Evolutionary conservation across 352 stramenopile genomes (phyloP), one percentile per base, ranked within the genome.

Genomic region (Globisporangium cystogenes): DNA sequence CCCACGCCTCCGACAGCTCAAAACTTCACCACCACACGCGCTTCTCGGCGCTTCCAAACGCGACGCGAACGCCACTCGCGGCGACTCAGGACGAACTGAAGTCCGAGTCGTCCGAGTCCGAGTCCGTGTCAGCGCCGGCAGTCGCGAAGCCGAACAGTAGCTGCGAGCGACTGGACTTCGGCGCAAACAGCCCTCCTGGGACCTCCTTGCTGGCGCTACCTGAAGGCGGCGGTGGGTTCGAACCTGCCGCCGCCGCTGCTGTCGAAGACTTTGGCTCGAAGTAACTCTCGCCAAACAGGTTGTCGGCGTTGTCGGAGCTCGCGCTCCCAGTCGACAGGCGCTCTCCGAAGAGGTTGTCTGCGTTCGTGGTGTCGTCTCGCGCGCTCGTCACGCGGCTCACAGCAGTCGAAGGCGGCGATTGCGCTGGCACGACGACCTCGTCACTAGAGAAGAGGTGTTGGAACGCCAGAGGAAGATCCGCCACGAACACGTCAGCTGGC

Each of bases 91-190:
- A 37, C 4, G 55, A 56, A 24, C 55, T 72, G 49, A 85, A 80
- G 31, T 75, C 74, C 39, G 70, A 79, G 33, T 84, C 71, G 18
- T 74, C 59, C 52, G 68, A 78, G 55, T 82, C 72, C 27, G 70
- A 88, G 45, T 79, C 55, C 16, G 49, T 44, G 49, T 76, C 72
- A 8, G 64, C 74, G 6, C 66, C 70, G 18, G 65, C 73, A 8
- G 72, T 83, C 24, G 70, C 74, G 27, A 74, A 72, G 33, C 77
- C 77, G 54, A 88, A 88, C 12, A 88, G 60, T 33, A 86, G 66
- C 7, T 72, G 71, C 2, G 67, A 59, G 36, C 52, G 48, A n/a
- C 46, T 41, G 15, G 29, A 41, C 48, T 51, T 61, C 10, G 55
- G 48, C 10, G 36, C n/a, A 12, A 23, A 11, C n/a, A 11, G 7